phyloP scores from a whole-genome alignment of 257 asterid genomes.

The Gynochthodes officinalis region DNA sequence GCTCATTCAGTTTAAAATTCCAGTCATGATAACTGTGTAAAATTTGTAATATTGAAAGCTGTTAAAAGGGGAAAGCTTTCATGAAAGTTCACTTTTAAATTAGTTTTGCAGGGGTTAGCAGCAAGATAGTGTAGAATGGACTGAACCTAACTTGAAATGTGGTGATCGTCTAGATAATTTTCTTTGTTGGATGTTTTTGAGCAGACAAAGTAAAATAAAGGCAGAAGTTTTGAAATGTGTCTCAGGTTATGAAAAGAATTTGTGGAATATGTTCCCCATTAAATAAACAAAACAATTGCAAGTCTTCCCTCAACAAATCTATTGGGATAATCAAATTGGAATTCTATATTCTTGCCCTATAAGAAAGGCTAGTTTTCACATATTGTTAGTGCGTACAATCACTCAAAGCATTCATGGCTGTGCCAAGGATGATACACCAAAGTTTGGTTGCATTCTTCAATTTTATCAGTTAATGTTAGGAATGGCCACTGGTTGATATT shows the following conservation, averaged over 20 bases:
- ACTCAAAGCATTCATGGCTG: not conserved
- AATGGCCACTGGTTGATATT: not conserved
- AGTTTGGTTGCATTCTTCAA: not conserved
- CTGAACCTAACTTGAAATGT: too few relatives aligned
- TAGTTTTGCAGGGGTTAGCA: not conserved
- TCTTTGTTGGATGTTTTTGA: too few relatives aligned
- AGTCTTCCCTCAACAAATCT: not conserved
- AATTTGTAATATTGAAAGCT: not conserved
- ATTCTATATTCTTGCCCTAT: not conserved
- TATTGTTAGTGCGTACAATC: not conserved
- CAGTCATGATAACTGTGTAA: not conserved
- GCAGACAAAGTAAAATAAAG: not conserved
- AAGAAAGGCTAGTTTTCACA: not conserved
- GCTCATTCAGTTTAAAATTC: not conserved
- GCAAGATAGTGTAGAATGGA: not conserved
- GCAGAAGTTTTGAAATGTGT: not conserved
- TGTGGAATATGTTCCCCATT: not conserved
- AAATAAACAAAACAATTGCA: not conserved
- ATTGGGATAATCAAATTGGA: not conserved
- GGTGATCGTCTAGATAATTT: too few relatives aligned
- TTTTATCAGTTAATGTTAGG: not conserved
- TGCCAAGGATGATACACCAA: not conserved
- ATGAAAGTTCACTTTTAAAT: not conserved
- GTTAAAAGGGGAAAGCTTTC: not conserved
- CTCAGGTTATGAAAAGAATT: not conserved